A percentile compares a stretch with the other conserved stretches of the same genome.
phyloP scores from a whole-genome alignment of 1,284 basidiomycete species.

The Papiliotrema terrestris region DNA sequence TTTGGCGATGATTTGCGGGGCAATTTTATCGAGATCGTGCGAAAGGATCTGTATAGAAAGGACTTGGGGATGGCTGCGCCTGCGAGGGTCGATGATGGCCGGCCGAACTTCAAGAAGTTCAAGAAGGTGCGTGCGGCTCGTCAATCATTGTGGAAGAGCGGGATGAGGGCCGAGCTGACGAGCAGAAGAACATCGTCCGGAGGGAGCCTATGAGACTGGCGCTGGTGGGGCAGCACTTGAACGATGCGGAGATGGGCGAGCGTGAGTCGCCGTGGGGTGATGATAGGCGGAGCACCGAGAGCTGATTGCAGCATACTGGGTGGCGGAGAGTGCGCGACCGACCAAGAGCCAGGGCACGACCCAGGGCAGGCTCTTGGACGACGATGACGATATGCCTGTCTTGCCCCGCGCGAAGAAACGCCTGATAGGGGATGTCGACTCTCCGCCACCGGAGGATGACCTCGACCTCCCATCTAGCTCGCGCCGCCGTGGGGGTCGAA shows the following conservation, averaged over 20 bases:
- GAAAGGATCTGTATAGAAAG: constrained; percentile 44
- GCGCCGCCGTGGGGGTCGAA: neutral
- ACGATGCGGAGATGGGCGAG: constrained; percentile 41
- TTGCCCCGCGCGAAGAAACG: constrained; percentile 19
- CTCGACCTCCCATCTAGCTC: too few relatives aligned
- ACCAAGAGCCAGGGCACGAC: constrained; percentile 10
- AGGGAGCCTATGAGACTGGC: constrained; percentile 33
- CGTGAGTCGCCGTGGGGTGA: constrained; percentile 25
- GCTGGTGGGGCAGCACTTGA: constrained; percentile 26
- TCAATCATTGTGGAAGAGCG: too few relatives aligned
- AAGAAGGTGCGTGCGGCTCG: constrained; percentile 58
- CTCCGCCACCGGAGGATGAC: constrained; percentile 9
- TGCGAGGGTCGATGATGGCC: constrained; percentile 53
- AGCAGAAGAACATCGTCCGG: constrained; percentile 39
- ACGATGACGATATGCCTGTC: constrained; percentile 34
- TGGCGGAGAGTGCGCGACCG: constrained; percentile 13
- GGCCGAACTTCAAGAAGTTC: constrained; percentile 81
- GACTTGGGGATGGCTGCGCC: constrained; percentile 47
- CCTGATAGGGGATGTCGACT: constrained; percentile 20
- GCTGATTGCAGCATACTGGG: constrained; percentile 38
- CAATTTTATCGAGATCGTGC: constrained; percentile 77
- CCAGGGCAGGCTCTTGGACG: constrained; percentile 6
- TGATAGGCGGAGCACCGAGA: neutral
- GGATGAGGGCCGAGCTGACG: neutral
- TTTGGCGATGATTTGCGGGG: constrained; percentile 72